Conservation (phyloP, 2,329 filamentous ascomycete genomes). For the Aspergillus ochraceoroseus region DNA sequence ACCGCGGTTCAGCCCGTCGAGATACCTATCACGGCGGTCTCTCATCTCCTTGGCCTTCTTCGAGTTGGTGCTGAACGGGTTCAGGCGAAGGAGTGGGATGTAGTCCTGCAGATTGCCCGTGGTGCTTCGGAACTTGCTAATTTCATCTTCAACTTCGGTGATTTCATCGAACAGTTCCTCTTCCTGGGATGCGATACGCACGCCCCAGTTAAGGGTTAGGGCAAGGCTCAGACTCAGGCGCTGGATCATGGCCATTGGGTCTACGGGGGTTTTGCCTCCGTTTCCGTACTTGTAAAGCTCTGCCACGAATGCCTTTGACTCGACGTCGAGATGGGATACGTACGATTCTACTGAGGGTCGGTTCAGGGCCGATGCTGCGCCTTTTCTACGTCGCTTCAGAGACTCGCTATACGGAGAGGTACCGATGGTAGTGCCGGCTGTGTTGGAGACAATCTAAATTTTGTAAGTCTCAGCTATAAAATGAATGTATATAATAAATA, state of each 20-base stretch:
- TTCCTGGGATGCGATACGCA: conserved; percentile 55
- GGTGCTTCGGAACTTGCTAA: conserved; percentile 69
- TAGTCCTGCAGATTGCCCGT: conserved; percentile 79
- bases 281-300: conserved; percentile 57
- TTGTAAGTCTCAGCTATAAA: background rate
- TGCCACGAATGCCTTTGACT: conserved; percentile 58
- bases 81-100: conserved; percentile 64
- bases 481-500: background rate
- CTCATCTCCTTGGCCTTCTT: conserved; percentile 58
- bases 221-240: conserved; percentile 59
- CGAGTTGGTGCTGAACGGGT: conserved; percentile 58
- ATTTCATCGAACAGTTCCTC: conserved; percentile 66
- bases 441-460: conserved; percentile 56
- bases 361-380: conserved; percentile 61
- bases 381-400: conserved; percentile 60
- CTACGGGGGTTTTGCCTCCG: conserved; percentile 51
- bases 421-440: conserved; percentile 63
- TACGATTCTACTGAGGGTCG: conserved; percentile 61
- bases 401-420: conserved; percentile 63
- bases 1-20: conserved; percentile 54
- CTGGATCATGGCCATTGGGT: conserved; percentile 66
- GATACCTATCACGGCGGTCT: conserved; percentile 56
- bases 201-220: conserved; percentile 63
- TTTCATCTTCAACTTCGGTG: conserved; percentile 65
- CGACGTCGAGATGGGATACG: conserved; percentile 57